A percentile compares a stretch with the other conserved stretches of the same genome.
phyloP scores from a whole-genome alignment of 495 filamentous ascomycete genomes.

The Lichenothelia convexa region DNA sequence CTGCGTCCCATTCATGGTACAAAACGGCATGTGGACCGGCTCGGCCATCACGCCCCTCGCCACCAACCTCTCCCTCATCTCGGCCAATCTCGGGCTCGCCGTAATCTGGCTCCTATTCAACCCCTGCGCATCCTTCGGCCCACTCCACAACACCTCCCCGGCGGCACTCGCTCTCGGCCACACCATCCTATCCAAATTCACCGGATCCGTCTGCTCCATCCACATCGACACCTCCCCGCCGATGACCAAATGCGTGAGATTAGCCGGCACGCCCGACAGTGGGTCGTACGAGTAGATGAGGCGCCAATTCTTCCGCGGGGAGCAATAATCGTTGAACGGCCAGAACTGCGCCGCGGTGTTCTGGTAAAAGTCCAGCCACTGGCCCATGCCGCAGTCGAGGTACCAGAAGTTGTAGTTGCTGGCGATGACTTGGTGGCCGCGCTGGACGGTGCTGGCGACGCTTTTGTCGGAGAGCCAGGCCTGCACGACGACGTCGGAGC shows the following conservation, averaged over 20 bases:
- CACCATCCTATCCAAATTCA: slow-evolving; percentile 47
- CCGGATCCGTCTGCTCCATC: slow-evolving; percentile 57
- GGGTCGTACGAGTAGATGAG: slow-evolving; percentile 63
- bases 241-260: slow-evolving; percentile 42
- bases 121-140: slow-evolving; percentile 38
- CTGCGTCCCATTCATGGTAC: slow-evolving; percentile 24
- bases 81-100: slow-evolving; percentile 43
- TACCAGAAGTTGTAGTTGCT: slow-evolving; percentile 71
- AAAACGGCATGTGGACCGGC: slow-evolving; percentile 38
- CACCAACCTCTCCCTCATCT: slow-evolving; percentile 57
- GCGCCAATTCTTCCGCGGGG: slow-evolving; percentile 57
- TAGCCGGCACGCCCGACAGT: slow-evolving; percentile 34
- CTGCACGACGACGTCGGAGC: slow-evolving; percentile 47
- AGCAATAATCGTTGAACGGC: slow-evolving; percentile 63
- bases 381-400: slow-evolving; percentile 62
- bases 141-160: slow-evolving; percentile 62
- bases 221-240: slow-evolving; percentile 65
- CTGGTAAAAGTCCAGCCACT: slow-evolving; percentile 51
- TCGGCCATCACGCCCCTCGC: slow-evolving; percentile 39
- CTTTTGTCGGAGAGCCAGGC: slow-evolving; percentile 45
- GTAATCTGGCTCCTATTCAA: slow-evolving; percentile 45
- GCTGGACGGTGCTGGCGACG: slow-evolving; percentile 32
- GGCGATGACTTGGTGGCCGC: slow-evolving; percentile 48
- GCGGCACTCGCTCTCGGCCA: slow-evolving; percentile 58
- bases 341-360: slow-evolving; percentile 30